These are phyloP conservation scores for Ustilago tritici DNA, from an alignment of 1,284 basidiomycete species.

Conservation along the genomic window DNA sequence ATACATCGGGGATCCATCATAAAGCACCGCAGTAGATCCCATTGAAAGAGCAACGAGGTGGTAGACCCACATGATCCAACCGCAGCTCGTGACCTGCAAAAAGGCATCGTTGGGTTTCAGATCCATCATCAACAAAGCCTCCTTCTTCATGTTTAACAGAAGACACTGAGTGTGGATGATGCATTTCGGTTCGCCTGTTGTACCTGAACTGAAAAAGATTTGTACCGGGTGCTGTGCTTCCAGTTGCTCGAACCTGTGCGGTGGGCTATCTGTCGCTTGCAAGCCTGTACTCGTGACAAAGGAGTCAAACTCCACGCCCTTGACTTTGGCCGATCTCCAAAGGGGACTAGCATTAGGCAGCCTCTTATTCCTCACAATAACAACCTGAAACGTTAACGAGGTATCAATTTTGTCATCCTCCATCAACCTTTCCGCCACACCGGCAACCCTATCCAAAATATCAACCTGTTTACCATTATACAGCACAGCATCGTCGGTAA, in stretches of 20 bases:
- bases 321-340: constrained; percentile 31
- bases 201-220: constrained; percentile 69
- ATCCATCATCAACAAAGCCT: constrained; percentile 48
- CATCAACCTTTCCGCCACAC: constrained; percentile 53
- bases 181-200: constrained; percentile 70
- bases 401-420: constrained; percentile 50
- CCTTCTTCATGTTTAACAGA: constrained; percentile 52
- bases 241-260: constrained; percentile 51
- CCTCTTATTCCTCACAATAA: constrained; percentile 42
- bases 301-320: constrained; percentile 20
- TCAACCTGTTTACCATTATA: constrained; percentile 68
- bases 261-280: constrained; percentile 24
- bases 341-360: constrained; percentile 7
- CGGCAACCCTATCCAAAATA: constrained; percentile 55
- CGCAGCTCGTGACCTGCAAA: constrained; percentile 64
- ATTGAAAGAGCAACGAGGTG: constrained; percentile 55
- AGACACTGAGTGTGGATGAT: constrained; percentile 66
- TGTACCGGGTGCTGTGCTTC: constrained; percentile 60
- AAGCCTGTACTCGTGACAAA: constrained; percentile 37
- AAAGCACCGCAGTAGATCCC: constrained; percentile 63
- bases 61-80: constrained; percentile 69
- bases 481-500: constrained; percentile 68
- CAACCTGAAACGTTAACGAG: constrained; percentile 42
- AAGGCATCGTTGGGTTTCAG: constrained; percentile 58
- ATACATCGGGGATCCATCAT: constrained; percentile 68